Conservation (phyloP, 139 green algal species). For the Auxenochlorella pyrenoidosa region DNA sequence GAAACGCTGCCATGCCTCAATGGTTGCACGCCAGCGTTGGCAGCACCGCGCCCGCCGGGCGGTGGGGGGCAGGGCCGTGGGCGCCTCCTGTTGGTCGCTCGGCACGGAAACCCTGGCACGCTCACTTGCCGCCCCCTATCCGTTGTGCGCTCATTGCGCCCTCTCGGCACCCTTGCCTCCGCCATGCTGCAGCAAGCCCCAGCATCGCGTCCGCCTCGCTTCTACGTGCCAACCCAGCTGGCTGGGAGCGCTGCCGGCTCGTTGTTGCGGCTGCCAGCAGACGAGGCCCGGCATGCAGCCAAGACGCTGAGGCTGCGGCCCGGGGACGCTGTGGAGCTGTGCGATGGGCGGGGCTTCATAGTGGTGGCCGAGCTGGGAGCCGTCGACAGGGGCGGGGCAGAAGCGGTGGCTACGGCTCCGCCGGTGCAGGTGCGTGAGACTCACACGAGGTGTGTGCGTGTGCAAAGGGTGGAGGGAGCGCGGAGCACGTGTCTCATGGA, state of each 20-base stretch:
- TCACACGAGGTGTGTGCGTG: no score
- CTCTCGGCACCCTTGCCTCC: background rate
- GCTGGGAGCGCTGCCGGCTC: background rate
- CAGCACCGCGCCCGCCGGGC: no score
- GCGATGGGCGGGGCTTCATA: conserved; percentile 73
- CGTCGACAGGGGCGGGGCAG: background rate
- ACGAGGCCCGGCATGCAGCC: conserved; percentile 18
- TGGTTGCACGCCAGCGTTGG: background rate
- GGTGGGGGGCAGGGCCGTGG: no score
- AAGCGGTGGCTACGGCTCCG: background rate
- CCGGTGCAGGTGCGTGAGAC: background rate
- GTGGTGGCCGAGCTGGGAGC: conserved; percentile 15
- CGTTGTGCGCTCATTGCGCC: background rate
- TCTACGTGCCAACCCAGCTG: conserved; percentile 16
- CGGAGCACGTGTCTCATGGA: no score
- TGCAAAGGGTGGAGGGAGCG: no score
- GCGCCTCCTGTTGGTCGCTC: no score
- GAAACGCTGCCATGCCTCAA: no score
- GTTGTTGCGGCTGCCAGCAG: background rate
- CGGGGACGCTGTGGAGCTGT: conserved; percentile 77
- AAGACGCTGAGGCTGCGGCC: conserved; percentile 57
- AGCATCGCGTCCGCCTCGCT: background rate
- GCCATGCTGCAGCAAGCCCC: background rate
- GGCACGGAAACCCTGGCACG: no score
- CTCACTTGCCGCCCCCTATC: no score